phyloP scores from a whole-genome alignment of 192 early-diverging fungal species.

The Backusella psychrophila region DNA sequence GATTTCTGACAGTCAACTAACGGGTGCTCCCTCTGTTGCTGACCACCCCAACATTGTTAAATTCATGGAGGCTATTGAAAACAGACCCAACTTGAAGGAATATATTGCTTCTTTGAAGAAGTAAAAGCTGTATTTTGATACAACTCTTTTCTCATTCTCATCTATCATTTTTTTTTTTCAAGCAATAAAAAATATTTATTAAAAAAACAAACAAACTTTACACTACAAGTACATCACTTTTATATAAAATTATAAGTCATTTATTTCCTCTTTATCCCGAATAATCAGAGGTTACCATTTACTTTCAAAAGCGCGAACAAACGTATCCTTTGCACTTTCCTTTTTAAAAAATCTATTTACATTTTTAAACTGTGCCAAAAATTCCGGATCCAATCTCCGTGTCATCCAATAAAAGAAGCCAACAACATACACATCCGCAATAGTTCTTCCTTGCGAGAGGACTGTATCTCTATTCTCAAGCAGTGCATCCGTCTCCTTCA shows the following conservation, averaged over 20 bases:
- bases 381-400: neutral
- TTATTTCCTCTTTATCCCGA: neutral
- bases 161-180: neutral
- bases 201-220: neutral
- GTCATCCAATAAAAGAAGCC: conserved; percentile 3
- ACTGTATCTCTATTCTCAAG: neutral
- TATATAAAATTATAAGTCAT: too few relatives aligned
- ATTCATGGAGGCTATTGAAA: neutral
- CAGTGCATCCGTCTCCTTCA: neutral
- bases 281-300: neutral
- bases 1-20: neutral
- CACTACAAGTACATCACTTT: neutral
- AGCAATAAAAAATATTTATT: neutral
- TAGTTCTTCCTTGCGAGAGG: neutral
- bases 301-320: neutral
- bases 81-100: neutral
- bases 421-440: neutral
- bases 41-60: neutral
- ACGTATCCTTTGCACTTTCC: neutral
- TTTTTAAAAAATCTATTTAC: neutral
- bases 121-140: neutral
- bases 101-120: neutral
- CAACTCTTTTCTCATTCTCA: neutral
- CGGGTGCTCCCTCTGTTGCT: neutral
- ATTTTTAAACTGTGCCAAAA: neutral